Base-by-base conservation (phyloP, 139 green algal species). In the Chlamydomonas sphaeroides region DNA sequence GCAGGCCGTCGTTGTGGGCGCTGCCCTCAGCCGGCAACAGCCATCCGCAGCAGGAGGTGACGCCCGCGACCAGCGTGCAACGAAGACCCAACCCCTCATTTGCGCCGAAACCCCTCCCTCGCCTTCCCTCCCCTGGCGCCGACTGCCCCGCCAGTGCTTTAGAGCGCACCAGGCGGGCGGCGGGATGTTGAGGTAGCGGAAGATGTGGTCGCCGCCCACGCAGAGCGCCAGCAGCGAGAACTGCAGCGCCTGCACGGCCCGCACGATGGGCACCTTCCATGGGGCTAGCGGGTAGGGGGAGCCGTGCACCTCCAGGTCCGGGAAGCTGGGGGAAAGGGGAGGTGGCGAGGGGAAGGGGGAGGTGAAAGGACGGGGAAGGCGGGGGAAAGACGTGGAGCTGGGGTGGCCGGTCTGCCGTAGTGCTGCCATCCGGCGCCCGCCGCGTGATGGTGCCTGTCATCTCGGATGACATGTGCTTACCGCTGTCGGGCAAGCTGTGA, bases 281-380 rank as follows among this genome's bases (percentile, higher is more conserved):
- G 48, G 48, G 1, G 77, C 45, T 2, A 84, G 2, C 1, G 77
- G 77, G 62, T 68, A 84, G 21, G 33, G 35, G 3, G 48, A 66
- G 25, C 65, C 77, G 14, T 36, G 21, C 18, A 84, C 77, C 63
- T 84, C 77, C 35, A 84, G 30, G 30, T 35, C 65, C 1, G 77
- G 77, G 17, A 56, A 82, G 1, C 75, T 72, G 61, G n/a, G 41
- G 67, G 41, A 30, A 5, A 17, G 38, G 21, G n/a, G 33, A 2
- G 26, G 61, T 8, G 30, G 11, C 42, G 30, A 59, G 8, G 26
- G 6, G 18, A 30, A 57, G 48, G 48, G 4, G 66, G 3, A 57
- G 38, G 36, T 21, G 10, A 51, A 21, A 21, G 45, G 45, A 14
- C 45, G 45, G 45, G 18, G 20, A 61, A 20, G 53, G 53, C 8